These are phyloP conservation scores for Fusarium sp. DNA, from an alignment of 2,329 filamentous ascomycete genomes.

Conservation along the genomic window DNA sequence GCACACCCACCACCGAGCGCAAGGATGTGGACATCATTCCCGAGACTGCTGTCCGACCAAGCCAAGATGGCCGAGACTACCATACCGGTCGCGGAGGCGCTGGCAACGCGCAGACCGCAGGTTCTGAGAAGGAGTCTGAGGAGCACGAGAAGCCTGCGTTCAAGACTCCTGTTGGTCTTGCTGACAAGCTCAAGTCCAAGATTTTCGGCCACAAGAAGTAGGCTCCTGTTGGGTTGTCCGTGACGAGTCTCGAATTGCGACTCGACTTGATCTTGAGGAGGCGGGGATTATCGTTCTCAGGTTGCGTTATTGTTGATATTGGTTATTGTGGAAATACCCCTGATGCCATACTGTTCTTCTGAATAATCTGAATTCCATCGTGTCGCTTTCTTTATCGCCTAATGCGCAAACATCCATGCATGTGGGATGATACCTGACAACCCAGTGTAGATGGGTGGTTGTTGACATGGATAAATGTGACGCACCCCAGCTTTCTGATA, in stretches of 20 bases:
- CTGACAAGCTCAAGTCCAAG: constrained; percentile 67
- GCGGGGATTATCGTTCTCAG: not conserved
- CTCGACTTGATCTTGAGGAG: not conserved
- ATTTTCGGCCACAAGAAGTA: constrained; percentile 60
- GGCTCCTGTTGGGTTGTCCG: not conserved
- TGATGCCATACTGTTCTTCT: constrained; percentile 31
- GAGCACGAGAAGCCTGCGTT: constrained; percentile 42
- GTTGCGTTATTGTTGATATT: constrained; percentile 18
- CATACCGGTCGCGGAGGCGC: constrained; percentile 69
- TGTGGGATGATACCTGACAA: not conserved
- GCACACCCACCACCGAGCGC: constrained; percentile 50
- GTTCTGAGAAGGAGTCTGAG: constrained; percentile 43
- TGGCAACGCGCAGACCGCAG: constrained; percentile 60
- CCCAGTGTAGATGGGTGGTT: not conserved
- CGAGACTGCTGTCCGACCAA: constrained; percentile 58
- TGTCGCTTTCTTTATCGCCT: constrained; percentile 9
- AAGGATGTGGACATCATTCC: constrained; percentile 62
- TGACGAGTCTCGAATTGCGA: not conserved
- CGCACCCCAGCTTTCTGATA: not conserved
- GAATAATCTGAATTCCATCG: constrained; percentile 13
- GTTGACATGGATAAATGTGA: constrained; percentile 2
- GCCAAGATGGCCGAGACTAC: constrained; percentile 57
- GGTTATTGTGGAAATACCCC: constrained; percentile 39
- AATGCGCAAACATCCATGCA: not conserved
- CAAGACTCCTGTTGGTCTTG: constrained; percentile 53